Evolutionary conservation across 306 rosid genomes (phyloP), one percentile per base, ranked within the genome.

Genomic region (Vigna trinervia): DNA sequence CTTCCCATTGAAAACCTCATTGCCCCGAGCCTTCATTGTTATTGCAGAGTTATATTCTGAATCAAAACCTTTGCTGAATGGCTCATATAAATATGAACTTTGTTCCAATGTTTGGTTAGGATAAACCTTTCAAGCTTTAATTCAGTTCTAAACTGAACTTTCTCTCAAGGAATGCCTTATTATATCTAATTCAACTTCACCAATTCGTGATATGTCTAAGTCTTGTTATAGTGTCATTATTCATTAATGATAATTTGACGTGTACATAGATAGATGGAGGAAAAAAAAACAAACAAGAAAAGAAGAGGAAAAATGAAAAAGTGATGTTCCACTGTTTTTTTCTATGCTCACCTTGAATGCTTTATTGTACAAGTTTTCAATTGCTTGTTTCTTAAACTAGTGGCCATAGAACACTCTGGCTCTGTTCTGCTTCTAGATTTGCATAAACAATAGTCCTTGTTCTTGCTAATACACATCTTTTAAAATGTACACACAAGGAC

Each of bases 11-110:
- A 73, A 78, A 67, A 80, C 13, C 12, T 85, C 90, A 50, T 61
- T 60, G 78, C 61, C 38, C 12, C 77, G 71, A 72, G 67, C 60
- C 86, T 87, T 91, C 96, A 87, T 91, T 68, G 74, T 91, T 90
- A 89, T 89, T 64, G 71, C 84, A 81, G 66, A 52, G 23, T n/a
- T 62, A n/a, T 28, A 4, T 56, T 76, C 57, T 82, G 85, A 76
- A 50, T 71, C 75, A 69, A 74, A 64, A 71, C 13, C 69, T 26
- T 66, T 54, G 75, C 11, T 63, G 64, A 59, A 74, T n/a, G 71
- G 3, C 52, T 69, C 57, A 62, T 79, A 80, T 79, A 75, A 61
- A 70, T 62, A 70, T 75, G 32, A 69, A 50, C 61, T 66, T 60
- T 58, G 3, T 38, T 57, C 19, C 60, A 1, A 71, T 64, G 17